Conservation (phyloP, 352 stramenopile genomes). For the Phytophthora podocarpi region DNA sequence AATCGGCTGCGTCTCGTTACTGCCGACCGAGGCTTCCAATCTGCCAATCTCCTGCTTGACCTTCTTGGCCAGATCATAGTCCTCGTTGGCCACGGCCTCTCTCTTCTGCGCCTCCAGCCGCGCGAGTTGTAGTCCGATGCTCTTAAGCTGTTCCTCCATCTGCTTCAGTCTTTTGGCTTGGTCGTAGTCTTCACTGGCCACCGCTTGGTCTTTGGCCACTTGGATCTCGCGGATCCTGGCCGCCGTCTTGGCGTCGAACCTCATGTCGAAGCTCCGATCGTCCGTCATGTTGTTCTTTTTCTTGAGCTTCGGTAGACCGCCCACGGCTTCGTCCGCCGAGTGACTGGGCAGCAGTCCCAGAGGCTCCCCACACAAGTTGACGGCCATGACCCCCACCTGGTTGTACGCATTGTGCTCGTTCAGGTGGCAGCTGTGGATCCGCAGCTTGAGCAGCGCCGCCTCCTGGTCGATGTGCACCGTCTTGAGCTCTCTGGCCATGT, state of each 20-base stretch:
- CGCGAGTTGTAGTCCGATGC: slow-evolving; percentile 85
- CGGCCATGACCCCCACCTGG: slow-evolving; percentile 92
- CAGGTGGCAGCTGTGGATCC: slow-evolving; percentile 89
- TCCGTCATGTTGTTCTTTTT: slow-evolving; percentile 23
- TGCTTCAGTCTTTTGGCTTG: slow-evolving; percentile 84
- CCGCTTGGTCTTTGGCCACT: slow-evolving; percentile 80
- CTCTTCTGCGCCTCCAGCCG: slow-evolving; percentile 88
- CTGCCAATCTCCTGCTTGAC: slow-evolving; percentile 89
- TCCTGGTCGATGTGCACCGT: slow-evolving; percentile 90
- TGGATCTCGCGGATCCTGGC: slow-evolving; percentile 90
- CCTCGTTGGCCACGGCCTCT: slow-evolving; percentile 89
- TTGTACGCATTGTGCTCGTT: slow-evolving; percentile 92
- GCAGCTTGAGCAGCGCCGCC: slow-evolving; percentile 84
- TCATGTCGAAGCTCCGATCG: slow-evolving; percentile 84
- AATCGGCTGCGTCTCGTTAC: slow-evolving; percentile 70
- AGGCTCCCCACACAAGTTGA: slow-evolving; percentile 85
- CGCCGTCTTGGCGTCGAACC: slow-evolving; percentile 90
- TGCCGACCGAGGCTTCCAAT: slow-evolving; percentile 66
- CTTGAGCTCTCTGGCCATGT: slow-evolving; percentile 92
- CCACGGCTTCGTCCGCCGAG: slow-evolving; percentile 46
- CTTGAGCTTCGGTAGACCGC: slow-evolving; percentile 30
- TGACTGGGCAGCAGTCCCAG: slow-evolving; percentile 56
- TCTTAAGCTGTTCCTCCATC: slow-evolving; percentile 91
- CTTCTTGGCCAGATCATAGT: slow-evolving; percentile 92
- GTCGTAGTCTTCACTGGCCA: slow-evolving; percentile 92